Conservation (phyloP, 2,329 filamentous ascomycete genomes). For the Aspergillus pseudoglaucus region DNA sequence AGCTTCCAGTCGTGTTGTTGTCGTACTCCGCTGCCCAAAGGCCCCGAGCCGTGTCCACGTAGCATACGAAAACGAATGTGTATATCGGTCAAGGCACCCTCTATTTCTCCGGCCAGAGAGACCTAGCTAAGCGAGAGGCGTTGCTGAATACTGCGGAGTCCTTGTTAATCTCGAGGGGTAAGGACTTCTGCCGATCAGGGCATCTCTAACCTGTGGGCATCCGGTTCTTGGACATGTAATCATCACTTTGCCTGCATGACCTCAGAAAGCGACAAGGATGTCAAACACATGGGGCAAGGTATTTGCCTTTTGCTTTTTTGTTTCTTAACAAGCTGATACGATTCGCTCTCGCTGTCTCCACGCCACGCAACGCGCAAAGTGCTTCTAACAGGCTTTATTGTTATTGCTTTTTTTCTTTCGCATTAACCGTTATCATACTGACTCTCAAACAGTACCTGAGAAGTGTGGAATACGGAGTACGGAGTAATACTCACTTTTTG, state of each 20-base stretch:
- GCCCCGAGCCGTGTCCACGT: neutral
- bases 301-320: neutral
- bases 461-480: neutral
- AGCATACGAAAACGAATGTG: neutral
- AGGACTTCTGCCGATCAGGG: neutral
- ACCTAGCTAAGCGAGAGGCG: neutral
- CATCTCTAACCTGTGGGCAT: neutral
- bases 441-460: neutral
- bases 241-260: neutral
- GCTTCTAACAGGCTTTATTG: neutral
- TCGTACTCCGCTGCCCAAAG: too few species aligned
- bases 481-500: neutral
- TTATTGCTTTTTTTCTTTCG: constrained; percentile 2
- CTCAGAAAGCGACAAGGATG: constrained; percentile 1
- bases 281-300: neutral
- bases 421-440: neutral
- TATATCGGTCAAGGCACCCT: neutral
- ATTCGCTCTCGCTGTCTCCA: neutral
- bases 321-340: neutral
- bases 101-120: neutral
- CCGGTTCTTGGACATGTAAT: neutral
- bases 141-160: neutral
- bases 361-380: neutral
- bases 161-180: neutral
- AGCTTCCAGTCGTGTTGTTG: too few species aligned